These are phyloP conservation scores for Arctium lappa DNA, from an alignment of 129 eudicot species.

Conservation along the genomic window DNA sequence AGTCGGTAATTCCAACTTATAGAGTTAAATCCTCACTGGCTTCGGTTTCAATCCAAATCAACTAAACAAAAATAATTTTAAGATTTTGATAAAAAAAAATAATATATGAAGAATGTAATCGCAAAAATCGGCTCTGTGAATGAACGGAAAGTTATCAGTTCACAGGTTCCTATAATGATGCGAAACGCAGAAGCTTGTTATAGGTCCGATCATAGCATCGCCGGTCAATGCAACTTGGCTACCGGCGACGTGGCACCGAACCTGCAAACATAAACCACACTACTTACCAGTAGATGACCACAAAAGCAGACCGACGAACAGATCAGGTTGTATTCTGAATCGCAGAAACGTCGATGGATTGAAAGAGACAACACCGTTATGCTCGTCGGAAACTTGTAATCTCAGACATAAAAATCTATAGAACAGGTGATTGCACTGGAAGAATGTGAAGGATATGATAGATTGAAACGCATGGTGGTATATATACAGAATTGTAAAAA, in stretches of 20 bases:
- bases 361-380: constrained; percentile 16
- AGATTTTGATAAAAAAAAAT: background rate
- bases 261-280: constrained; percentile 10
- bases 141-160: constrained; percentile 37
- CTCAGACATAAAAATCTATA: background rate
- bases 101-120: constrained; percentile 41
- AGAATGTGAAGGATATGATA: background rate
- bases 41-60: background rate
- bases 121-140: constrained; percentile 78
- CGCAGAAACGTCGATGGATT: constrained; percentile 33
- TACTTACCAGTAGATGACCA: background rate
- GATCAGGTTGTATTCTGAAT: background rate
- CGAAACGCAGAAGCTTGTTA: constrained; percentile 34
- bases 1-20: constrained; percentile 79
- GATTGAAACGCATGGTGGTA: background rate
- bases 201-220: constrained; percentile 79
- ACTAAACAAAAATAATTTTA: background rate
- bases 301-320: constrained; percentile 31
- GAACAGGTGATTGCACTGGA: background rate
- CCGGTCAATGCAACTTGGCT: constrained; percentile 61
- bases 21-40: constrained; percentile 49
- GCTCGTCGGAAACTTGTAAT: background rate
- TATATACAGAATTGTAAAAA: background rate
- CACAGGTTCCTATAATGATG: constrained; percentile 86
- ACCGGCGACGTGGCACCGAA: constrained; percentile 89